Evolutionary conservation across 345 rosid species (phyloP).

Genomic region (Aethionema arabicum): DNA sequence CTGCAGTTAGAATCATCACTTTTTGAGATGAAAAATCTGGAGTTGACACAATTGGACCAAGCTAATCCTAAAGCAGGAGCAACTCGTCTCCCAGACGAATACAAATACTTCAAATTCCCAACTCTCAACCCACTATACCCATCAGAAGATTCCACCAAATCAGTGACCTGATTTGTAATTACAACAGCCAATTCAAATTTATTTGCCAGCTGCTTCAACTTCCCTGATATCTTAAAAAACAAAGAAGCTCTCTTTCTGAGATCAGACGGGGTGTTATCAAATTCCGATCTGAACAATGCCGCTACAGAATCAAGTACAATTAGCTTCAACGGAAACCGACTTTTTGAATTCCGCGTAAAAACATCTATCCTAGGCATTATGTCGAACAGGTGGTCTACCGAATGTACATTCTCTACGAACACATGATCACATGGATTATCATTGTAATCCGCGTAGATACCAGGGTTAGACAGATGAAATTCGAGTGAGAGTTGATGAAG

Average conservation of each 20-base stretch:
- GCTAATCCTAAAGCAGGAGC: constrained; percentile 76
- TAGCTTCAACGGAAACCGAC: constrained; percentile 57
- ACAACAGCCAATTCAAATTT: constrained; percentile 65
- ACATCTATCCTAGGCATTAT: constrained; percentile 59
- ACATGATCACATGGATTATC: constrained; percentile 57
- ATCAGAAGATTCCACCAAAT: constrained; percentile 53
- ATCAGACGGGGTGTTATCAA: constrained; percentile 69
- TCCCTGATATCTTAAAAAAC: constrained; percentile 76
- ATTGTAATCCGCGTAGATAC: constrained; percentile 24
- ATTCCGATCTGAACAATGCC: constrained; percentile 82
- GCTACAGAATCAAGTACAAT: constrained; percentile 85
- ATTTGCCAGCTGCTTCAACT: constrained; percentile 62
- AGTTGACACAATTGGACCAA: constrained; percentile 85
- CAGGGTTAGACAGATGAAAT: constrained; percentile 41
- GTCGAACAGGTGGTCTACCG: constrained; percentile 72
- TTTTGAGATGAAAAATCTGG: constrained; percentile 66
- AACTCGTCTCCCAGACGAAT: constrained; percentile 69
- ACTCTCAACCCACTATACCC: constrained; percentile 60
- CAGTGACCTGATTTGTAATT: constrained; percentile 89
- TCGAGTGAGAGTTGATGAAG: constrained; percentile 57
- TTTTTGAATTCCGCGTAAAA: constrained; percentile 42
- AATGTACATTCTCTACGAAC: constrained; percentile 57
- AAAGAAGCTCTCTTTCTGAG: constrained; percentile 62
- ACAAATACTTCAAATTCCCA: constrained; percentile 65
- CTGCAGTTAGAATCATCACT: constrained; percentile 40